These are phyloP conservation scores for Oryza punctata DNA, from an alignment of 176 grass and related monocot genomes.

Conservation along the genomic window DNA sequence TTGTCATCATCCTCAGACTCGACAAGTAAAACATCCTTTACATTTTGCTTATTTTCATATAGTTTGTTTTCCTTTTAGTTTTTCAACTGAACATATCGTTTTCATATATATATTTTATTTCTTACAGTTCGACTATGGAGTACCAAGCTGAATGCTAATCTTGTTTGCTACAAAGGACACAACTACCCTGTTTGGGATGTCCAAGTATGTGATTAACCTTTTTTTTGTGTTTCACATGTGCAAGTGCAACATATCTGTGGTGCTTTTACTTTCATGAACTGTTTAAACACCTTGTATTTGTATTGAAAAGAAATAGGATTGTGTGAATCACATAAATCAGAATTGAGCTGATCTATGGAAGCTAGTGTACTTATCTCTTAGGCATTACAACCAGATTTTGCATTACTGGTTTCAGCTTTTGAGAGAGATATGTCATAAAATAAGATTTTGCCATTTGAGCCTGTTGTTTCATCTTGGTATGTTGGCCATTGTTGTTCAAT, in stretches of 20 bases:
- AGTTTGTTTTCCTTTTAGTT: not conserved
- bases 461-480: not conserved
- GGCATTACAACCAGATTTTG: constrained; percentile 5
- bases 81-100: not conserved
- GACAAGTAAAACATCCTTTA: constrained; percentile 62
- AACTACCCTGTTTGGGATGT: constrained; percentile 98
- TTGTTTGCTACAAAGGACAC: constrained; percentile 97
- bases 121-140: constrained; percentile 92
- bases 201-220: constrained; percentile 62
- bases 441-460: not conserved
- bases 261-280: constrained; percentile 17
- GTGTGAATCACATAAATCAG: constrained; percentile 13
- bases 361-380: constrained; percentile 17
- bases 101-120: constrained; percentile 25
- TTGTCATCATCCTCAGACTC: constrained; percentile 92
- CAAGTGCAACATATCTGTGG: not conserved
- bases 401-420: not conserved
- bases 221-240: not conserved
- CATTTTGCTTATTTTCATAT: constrained; percentile 28
- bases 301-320: constrained; percentile 7
- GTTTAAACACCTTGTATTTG: constrained; percentile 6
- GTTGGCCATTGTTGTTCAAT: not conserved
- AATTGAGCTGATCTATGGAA: not conserved
- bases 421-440: not conserved
- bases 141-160: constrained; percentile 87